Evolutionary conservation across 306 rosid genomes (phyloP).

Genomic region (Comarum palustre): DNA sequence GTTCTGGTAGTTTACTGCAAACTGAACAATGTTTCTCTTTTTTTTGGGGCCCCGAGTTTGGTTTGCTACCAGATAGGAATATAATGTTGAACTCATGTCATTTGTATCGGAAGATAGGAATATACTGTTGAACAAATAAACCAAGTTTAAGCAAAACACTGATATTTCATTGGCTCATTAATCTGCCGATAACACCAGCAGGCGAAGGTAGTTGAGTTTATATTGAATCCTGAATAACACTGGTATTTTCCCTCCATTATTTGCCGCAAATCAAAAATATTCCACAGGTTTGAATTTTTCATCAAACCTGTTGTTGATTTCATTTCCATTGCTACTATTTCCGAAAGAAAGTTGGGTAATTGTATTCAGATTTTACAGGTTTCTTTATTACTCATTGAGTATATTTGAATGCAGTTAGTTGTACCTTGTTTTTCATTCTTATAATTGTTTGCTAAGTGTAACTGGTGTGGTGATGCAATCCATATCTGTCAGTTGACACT

Average conservation of each 20-base stretch:
- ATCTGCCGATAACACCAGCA: neutral
- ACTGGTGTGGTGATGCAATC: neutral
- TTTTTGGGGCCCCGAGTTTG: neutral
- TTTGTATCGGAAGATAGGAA: neutral
- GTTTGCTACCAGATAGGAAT: neutral
- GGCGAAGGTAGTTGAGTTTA: neutral
- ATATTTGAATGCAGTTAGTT: slow-evolving; percentile 1
- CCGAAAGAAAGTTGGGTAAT: neutral
- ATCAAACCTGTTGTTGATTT: neutral
- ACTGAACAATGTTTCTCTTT: neutral
- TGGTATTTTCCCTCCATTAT: neutral
- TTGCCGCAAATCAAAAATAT: neutral
- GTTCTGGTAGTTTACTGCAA: neutral
- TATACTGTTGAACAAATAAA: neutral
- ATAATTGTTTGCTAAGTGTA: neutral
- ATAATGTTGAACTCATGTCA: neutral
- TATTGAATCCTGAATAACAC: neutral
- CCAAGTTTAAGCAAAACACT: neutral
- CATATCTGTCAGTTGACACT: neutral
- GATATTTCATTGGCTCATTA: neutral
- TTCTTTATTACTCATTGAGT: neutral
- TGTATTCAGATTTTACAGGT: neutral
- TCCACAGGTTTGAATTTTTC: neutral
- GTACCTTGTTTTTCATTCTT: neutral
- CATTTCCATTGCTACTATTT: neutral